Conservation (phyloP, 106 monocot genomes). For the Apostasia ramifera region DNA sequence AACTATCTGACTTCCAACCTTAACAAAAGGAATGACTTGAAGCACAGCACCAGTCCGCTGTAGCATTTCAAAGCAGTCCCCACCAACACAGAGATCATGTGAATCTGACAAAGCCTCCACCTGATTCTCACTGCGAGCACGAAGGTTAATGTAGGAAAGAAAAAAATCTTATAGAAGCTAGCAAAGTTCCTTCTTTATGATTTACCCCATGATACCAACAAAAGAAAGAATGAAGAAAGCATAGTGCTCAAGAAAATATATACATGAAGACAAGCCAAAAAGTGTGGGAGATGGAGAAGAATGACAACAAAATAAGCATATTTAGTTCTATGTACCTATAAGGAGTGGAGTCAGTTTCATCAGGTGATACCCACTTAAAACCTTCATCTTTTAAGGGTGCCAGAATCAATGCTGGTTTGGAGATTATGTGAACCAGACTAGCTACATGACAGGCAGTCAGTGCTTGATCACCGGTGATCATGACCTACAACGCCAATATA, state of each 20-base stretch:
- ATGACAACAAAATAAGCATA: not conserved
- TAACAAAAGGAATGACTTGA: constrained; percentile 88
- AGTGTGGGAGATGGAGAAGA: not conserved
- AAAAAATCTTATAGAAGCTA: not conserved
- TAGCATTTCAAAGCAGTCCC: constrained; percentile 96
- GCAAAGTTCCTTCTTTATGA: not conserved
- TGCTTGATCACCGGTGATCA: constrained; percentile 99
- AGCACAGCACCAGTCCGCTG: constrained; percentile 60
- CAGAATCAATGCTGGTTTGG: constrained; percentile 83
- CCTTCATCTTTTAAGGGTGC: constrained; percentile 23
- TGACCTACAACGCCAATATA: constrained; percentile 36
- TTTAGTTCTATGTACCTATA: constrained; percentile 35
- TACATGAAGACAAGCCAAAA: not conserved
- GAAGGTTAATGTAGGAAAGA: not conserved
- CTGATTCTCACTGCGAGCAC: constrained; percentile 44
- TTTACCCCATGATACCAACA: no score
- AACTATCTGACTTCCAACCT: constrained; percentile 38
- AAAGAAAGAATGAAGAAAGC: not conserved
- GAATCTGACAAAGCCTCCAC: constrained; percentile 78
- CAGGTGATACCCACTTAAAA: constrained; percentile 91
- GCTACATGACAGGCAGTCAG: constrained; percentile 97
- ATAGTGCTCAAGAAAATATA: not conserved
- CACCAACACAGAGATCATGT: constrained; percentile 94
- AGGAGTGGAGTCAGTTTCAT: constrained; percentile 60
- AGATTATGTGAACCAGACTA: constrained; percentile 90